These are phyloP conservation scores for Aspergillus costaricaensis DNA, from an alignment of 2,329 filamentous ascomycete genomes.

Conservation along the genomic window DNA sequence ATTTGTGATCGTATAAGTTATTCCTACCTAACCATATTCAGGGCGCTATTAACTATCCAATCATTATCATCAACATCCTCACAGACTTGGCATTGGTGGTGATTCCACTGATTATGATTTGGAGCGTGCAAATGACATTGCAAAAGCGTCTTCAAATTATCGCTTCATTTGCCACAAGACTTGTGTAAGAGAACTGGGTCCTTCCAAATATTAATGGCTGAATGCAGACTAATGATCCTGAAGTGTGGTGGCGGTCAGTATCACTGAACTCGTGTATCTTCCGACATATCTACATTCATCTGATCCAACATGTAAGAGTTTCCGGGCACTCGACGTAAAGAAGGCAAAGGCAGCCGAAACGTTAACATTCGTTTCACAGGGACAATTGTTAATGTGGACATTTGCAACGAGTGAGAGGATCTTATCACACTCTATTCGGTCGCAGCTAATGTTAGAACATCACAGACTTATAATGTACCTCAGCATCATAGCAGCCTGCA, in stretches of 20 bases:
- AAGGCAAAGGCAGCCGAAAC: neutral
- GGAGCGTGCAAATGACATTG: conserved; percentile 17
- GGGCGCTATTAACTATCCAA: conserved; percentile 16
- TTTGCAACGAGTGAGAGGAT: conserved; percentile 17
- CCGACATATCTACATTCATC: conserved; percentile 13
- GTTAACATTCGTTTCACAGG: neutral
- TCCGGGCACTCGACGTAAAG: neutral
- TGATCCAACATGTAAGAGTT: conserved; percentile 17
- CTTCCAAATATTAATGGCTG: too few species aligned
- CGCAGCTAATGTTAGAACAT: neutral
- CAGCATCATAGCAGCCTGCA: conserved; percentile 19
- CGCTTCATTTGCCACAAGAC: conserved; percentile 5
- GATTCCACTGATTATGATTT: conserved; percentile 12
- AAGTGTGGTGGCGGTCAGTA: conserved; percentile 2
- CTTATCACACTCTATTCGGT: neutral
- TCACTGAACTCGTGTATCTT: conserved; percentile 3
- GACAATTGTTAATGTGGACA: conserved; percentile 14
- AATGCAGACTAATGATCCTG: neutral
- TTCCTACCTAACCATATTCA: conserved; percentile 5
- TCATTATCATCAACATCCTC: conserved; percentile 14
- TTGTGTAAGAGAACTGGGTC: neutral
- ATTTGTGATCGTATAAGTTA: too few species aligned
- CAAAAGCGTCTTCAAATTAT: conserved; percentile 5
- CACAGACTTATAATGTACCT: conserved; percentile 17
- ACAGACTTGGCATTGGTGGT: conserved; percentile 10